Percentiles rank a stretch among this genome's conserved stretches.
Conservation (phyloP, 441 rosid species). For the Biscutella laevigata region DNA sequence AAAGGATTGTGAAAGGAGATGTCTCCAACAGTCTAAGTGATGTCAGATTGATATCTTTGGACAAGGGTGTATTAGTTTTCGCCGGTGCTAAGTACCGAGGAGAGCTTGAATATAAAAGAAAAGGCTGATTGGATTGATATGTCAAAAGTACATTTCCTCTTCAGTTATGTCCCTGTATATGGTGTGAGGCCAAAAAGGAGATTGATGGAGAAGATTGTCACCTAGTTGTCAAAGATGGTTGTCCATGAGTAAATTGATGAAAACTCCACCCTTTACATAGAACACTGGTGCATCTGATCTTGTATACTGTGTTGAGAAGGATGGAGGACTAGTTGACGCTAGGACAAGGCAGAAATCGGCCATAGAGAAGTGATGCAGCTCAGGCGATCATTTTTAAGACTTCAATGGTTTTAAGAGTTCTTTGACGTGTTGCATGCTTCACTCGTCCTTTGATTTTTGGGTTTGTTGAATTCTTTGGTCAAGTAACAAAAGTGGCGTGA, state of each 20-base stretch:
- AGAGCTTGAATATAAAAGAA: slow-evolving; percentile 78
- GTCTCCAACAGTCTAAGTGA: slow-evolving; percentile 81
- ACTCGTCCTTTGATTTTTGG: too few relatives aligned
- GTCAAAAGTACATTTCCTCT: too few relatives aligned
- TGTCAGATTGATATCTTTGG: slow-evolving; percentile 77
- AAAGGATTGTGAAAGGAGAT: slow-evolving; percentile 81
- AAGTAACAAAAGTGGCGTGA: too few relatives aligned
- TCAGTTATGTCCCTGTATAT: too few relatives aligned
- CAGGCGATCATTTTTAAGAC: too few relatives aligned
- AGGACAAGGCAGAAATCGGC: slow-evolving; percentile 52
- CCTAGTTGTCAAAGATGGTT: slow-evolving; percentile 71
- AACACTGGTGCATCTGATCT: slow-evolving; percentile 32
- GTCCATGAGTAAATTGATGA: slow-evolving; percentile 70
- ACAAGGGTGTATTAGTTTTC: slow-evolving; percentile 80
- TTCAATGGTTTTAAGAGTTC: too few relatives aligned
- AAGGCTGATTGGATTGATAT: too few relatives aligned
- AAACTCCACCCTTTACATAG: slow-evolving; percentile 66
- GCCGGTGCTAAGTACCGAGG: slow-evolving; percentile 89
- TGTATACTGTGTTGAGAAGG: slow-evolving; percentile 53
- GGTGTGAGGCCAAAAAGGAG: slow-evolving; percentile 88
- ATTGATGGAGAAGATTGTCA: slow-evolving; percentile 85
- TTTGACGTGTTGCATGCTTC: too few relatives aligned
- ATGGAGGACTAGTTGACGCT: slow-evolving; percentile 68
- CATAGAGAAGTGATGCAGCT: slow-evolving; percentile 44
- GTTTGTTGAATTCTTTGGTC: too few relatives aligned